Base-by-base conservation (phyloP, 805 yeast genomes). In the Candida qinlingensis region DNA sequence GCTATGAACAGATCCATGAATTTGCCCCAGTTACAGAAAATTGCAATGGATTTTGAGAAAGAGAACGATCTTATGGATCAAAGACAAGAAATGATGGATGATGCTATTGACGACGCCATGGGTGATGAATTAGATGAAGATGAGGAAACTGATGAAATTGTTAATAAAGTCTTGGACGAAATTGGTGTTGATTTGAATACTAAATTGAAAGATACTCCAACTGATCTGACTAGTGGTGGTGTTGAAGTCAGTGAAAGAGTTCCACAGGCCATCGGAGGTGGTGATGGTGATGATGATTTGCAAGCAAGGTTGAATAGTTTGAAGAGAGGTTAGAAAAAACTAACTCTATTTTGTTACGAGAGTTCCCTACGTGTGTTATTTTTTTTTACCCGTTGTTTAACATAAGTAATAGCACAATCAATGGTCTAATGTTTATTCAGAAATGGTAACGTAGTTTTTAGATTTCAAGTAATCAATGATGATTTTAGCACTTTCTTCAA, bases 81-180 rank as follows among this genome's bases (percentile, higher is more conserved):
- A 70, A 84, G 96, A 61, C 98, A 95, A 67, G 99, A 95, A 65
- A 88, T 95, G 80, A 94, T 94, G 86, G 99, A 94, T 64, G 99
- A 94, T 64, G 95, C 97, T 19, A 85, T 94, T 59, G 99, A 94
- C 63, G 97, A 92, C 65, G 87, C 94, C 19, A 89, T 94, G 94
- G 96, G 85, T 46, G 89, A 84, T 60, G 97, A 88, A 59, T 81
- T 87, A 49, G 89, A 79, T 27, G 95, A 87, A 52, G 96, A 86
- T 54, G 94, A 85, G 55, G 96, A 91, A 65, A 85, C 86, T 4
- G 97, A 91, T 61, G 96, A 90, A 60, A 85, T 91, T 45, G 94
- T 95, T 44, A 81, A 83, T 61, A 88, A 85, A 66, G 97, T 95
- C 0, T 73, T 94, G 61, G 99, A 94, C 64, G 99, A 94, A 65